Conservation (phyloP, 352 stramenopile genomes). For the Vaucheria bursata region DNA sequence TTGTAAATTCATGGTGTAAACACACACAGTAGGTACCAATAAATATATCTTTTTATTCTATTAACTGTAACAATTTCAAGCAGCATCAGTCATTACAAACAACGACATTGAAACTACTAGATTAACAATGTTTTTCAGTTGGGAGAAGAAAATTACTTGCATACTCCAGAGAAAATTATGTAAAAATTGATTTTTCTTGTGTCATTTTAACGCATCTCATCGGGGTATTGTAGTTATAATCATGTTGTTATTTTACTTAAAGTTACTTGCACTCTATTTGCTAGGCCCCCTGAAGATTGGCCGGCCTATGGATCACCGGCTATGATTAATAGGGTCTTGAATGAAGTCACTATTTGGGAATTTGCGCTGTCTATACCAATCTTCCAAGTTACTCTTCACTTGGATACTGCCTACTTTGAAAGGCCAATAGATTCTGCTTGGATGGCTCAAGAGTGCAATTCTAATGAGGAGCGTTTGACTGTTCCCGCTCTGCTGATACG, state of each 20-base stretch:
- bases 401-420: slow-evolving; percentile 21
- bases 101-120: too few species aligned
- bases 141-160: too few species aligned
- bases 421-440: neutral
- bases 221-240: neutral
- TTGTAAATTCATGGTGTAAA: too few species aligned
- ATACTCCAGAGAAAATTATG: too few species aligned
- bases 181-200: too few species aligned
- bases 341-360: slow-evolving; percentile 9
- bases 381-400: slow-evolving; percentile 13
- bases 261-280: neutral
- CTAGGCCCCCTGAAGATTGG: slow-evolving; percentile 10
- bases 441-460: slow-evolving; percentile 23
- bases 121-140: too few species aligned
- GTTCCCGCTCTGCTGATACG: slow-evolving; percentile 17
- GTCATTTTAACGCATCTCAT: too few species aligned
- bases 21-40: too few species aligned
- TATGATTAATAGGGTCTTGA: slow-evolving; percentile 27
- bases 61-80: too few species aligned
- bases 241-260: too few species aligned
- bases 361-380: slow-evolving; percentile 26
- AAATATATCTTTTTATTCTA: too few species aligned
- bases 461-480: neutral
- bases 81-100: too few species aligned
- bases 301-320: slow-evolving; percentile 20